phyloP scores from a whole-genome alignment of 306 rosid species.

The Chamaecrista fasciculata region DNA sequence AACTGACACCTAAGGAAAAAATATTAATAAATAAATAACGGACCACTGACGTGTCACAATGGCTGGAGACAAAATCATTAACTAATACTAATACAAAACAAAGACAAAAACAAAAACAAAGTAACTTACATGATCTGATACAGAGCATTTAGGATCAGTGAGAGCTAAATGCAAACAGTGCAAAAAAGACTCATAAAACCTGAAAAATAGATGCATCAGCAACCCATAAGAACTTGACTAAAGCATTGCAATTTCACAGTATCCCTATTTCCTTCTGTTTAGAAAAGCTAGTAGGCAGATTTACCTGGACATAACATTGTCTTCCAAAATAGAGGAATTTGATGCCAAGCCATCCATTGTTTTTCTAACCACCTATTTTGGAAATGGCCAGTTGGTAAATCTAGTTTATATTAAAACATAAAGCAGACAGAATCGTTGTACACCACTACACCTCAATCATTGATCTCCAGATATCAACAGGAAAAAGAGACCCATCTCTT shows the following conservation, averaged over 20 bases:
- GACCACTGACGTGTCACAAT: conserved; percentile 23
- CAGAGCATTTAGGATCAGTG: conserved; percentile 59
- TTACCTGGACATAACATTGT: conserved; percentile 70
- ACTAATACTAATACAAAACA: background rate
- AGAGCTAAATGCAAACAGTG: conserved; percentile 75
- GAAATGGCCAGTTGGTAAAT: conserved; percentile 25
- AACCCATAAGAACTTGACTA: conserved; percentile 21
- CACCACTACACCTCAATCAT: conserved; percentile 79
- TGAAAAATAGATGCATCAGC: conserved; percentile 40
- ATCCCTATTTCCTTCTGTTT: conserved; percentile 19
- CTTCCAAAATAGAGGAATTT: conserved; percentile 53
- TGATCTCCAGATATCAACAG: conserved; percentile 70
- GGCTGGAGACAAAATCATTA: background rate
- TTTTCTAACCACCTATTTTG: conserved; percentile 68
- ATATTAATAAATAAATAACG: conserved; percentile 10
- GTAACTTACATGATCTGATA: conserved; percentile 82
- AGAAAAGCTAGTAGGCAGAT: conserved; percentile 14
- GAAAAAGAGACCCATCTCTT: conserved; percentile 56
- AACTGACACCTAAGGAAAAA: conserved; percentile 71
- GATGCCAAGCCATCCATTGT: conserved; percentile 75
- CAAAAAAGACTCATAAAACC: conserved; percentile 82
- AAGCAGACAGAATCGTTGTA: conserved; percentile 7
- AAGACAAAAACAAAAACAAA: background rate
- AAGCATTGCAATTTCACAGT: conserved; percentile 3
- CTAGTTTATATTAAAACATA: conserved; percentile 12